phyloP scores from a whole-genome alignment of 768 basidiomycete genomes.

The Termitomyces sp. region DNA sequence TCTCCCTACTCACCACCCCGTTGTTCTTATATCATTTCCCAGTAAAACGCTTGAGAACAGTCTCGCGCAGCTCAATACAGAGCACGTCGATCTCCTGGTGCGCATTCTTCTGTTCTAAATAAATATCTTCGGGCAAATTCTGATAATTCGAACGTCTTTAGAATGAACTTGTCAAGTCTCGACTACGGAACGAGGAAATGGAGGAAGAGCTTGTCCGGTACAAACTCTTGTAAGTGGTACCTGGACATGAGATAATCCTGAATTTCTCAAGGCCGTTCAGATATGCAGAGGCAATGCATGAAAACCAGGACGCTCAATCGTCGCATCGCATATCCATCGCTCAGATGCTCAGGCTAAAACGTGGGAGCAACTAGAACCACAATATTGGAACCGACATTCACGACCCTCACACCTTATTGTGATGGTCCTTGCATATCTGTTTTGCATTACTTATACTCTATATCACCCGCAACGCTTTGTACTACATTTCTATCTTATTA shows the following conservation, averaged over 20 bases:
- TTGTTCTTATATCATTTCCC: constrained; percentile 6
- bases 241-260: constrained; percentile 3
- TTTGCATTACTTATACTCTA: constrained; percentile 1
- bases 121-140: background rate
- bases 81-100: constrained; percentile 77
- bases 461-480: constrained; percentile 1
- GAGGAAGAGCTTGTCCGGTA: constrained; percentile 93
- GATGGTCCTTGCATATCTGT: constrained; percentile 1
- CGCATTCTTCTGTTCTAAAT: constrained; percentile 6
- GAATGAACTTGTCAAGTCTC: constrained; percentile 89
- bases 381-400: background rate
- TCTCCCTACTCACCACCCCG: background rate
- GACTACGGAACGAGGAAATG: constrained; percentile 87
- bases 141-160: constrained; percentile 19
- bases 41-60: constrained; percentile 80
- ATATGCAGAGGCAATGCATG: constrained; percentile 75
- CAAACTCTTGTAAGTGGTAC: constrained; percentile 70
- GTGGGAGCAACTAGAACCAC: constrained; percentile 27
- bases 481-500: constrained; percentile 3
- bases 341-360: constrained; percentile 36
- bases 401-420: background rate
- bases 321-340: constrained; percentile 56
- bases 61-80: constrained; percentile 73
- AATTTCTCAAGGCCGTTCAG: constrained; percentile 18
- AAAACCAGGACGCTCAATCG: constrained; percentile 65